phyloP scores from a whole-genome alignment of 441 rosid genomes.

The Euphorbia celastroides region DNA sequence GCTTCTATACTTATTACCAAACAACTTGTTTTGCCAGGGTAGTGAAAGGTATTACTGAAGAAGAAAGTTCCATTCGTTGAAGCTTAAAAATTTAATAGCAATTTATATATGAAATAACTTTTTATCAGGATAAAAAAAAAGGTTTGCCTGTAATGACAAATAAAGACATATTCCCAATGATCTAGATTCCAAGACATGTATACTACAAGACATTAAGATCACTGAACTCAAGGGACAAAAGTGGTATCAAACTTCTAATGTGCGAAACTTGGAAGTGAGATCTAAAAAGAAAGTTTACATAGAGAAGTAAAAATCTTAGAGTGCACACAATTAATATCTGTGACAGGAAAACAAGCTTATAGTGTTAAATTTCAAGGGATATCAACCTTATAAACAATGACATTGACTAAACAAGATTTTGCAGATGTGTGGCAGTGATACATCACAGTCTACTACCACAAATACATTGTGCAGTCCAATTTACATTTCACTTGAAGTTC shows the following conservation, averaged over 20 bases:
- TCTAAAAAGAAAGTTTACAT: background rate
- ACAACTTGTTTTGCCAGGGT: conserved; percentile 5
- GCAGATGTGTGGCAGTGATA: background rate
- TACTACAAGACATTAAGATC: background rate
- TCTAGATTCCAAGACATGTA: background rate
- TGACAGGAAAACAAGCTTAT: background rate
- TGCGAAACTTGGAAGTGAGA: background rate
- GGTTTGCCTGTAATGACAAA: background rate
- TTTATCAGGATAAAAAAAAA: background rate
- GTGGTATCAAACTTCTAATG: background rate
- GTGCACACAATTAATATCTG: background rate
- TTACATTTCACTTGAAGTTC: background rate
- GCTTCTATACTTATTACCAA: too few relatives aligned
- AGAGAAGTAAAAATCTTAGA: background rate
- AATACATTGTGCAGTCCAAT: background rate
- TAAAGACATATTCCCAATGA: background rate
- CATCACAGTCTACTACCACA: background rate
- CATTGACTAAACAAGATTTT: background rate
- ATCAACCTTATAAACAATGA: background rate
- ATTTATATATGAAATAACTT: background rate
- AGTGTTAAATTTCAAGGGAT: background rate
- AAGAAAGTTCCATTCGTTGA: background rate
- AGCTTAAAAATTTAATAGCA: background rate
- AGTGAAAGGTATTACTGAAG: background rate
- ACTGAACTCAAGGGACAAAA: background rate